Conservation (phyloP, 2,329 filamentous ascomycete species). For the Epichloe typhina region DNA sequence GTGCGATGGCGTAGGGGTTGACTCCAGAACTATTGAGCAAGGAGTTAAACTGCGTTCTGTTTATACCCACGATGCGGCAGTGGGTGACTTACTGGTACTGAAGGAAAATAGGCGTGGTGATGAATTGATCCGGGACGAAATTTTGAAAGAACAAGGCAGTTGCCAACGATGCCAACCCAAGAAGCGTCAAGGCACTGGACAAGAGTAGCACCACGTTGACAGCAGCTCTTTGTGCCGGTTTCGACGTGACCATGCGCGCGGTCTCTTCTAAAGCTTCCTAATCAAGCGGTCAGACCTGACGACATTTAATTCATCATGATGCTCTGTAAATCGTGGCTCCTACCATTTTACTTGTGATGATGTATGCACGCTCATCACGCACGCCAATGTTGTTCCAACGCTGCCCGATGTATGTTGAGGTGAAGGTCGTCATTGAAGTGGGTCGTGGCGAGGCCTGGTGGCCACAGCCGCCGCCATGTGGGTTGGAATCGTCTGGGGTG, state of each 20-base stretch:
- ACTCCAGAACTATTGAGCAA: slow-evolving; percentile 25
- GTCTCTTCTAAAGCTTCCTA: slow-evolving; percentile 25
- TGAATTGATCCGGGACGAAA: slow-evolving; percentile 42
- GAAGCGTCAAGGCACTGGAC: slow-evolving; percentile 28
- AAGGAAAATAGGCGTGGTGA: slow-evolving; percentile 38
- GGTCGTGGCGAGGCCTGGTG: background rate
- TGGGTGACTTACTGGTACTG: slow-evolving; percentile 41
- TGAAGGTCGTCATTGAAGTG: background rate
- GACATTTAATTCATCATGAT: background rate
- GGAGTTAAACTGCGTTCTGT: slow-evolving; percentile 5
- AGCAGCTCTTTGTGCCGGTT: slow-evolving; percentile 34
- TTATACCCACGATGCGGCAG: too few species aligned
- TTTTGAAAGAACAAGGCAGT: slow-evolving; percentile 42
- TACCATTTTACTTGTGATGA: background rate
- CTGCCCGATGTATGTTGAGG: background rate
- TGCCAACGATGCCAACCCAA: slow-evolving; percentile 33
- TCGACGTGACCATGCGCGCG: slow-evolving; percentile 32
- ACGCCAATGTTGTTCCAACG: background rate
- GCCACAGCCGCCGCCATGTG: background rate
- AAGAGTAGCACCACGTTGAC: slow-evolving; percentile 34
- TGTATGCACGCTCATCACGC: background rate
- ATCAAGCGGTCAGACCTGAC: background rate
- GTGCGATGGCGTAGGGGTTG: slow-evolving; percentile 40
- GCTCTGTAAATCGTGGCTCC: background rate
- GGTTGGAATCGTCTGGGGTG: too few species aligned